A percentile compares a stretch with the other conserved stretches of the same genome.
These are phyloP conservation scores for Ophiostoma sp. DNA, from an alignment of 2,329 filamentous ascomycete species.

Conservation along the genomic window DNA sequence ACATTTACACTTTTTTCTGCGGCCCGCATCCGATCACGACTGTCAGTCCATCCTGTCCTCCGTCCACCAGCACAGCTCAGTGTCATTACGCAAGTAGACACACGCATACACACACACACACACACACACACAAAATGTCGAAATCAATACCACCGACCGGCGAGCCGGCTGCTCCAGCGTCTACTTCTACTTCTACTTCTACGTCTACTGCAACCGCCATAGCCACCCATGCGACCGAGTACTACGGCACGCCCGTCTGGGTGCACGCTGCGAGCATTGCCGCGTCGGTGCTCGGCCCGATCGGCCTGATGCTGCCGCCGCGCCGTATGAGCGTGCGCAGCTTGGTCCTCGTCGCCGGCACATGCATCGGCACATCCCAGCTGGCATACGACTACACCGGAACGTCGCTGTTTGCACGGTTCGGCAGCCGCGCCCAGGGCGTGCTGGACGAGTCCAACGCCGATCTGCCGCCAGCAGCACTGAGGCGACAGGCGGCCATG, in stretches of 20 bases:
- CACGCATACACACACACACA: not conserved
- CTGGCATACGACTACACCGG: constrained; percentile 54
- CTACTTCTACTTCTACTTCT: too few relatives aligned
- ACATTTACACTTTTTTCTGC: constrained; percentile 1
- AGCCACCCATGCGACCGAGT: constrained; percentile 13
- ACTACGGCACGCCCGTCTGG: constrained; percentile 32
- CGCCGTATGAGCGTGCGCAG: constrained; percentile 46
- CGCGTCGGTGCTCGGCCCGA: constrained; percentile 43
- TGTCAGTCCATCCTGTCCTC: not conserved
- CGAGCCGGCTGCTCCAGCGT: not conserved
- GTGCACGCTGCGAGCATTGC: constrained; percentile 46
- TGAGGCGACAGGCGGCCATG: constrained; percentile 43
- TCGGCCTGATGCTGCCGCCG: constrained; percentile 48
- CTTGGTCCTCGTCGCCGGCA: constrained; percentile 44
- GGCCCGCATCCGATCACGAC: constrained; percentile 13
- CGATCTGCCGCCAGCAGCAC: constrained; percentile 50
- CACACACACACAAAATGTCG: constrained; percentile 14
- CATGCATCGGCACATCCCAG: constrained; percentile 51
- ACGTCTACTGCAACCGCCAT: too few relatives aligned
- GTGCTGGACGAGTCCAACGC: constrained; percentile 8
- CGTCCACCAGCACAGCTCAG: too few relatives aligned
- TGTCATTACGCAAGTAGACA: not conserved
- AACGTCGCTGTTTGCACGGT: constrained; percentile 45
- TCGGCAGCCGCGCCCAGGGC: constrained; percentile 38
- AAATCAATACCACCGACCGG: constrained; percentile 17